These are phyloP conservation scores for Neurospora africana DNA, from an alignment of 495 filamentous ascomycete genomes.

Conservation along the genomic window DNA sequence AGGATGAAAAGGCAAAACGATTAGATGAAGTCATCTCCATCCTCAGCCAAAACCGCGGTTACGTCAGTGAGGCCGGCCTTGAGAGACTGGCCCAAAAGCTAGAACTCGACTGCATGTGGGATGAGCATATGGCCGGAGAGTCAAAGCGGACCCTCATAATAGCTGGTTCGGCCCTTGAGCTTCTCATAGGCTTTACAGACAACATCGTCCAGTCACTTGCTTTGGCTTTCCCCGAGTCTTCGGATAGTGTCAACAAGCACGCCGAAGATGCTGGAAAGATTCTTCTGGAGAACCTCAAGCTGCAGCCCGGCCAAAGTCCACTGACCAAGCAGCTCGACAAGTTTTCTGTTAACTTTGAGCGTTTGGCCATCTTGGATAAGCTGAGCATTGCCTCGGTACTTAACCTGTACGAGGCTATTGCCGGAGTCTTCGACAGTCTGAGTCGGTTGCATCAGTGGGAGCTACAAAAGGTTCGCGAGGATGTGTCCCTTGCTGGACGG, in stretches of 20 bases:
- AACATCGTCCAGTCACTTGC: constrained; percentile 39
- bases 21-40: constrained; percentile 42
- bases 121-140: constrained; percentile 37
- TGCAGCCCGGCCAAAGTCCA: constrained; percentile 33
- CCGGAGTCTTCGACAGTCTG: constrained; percentile 63
- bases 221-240: constrained; percentile 35
- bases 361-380: constrained; percentile 66
- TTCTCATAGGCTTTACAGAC: constrained; percentile 43
- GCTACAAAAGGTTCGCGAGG: constrained; percentile 46
- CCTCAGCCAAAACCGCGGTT: constrained; percentile 29
- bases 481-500: constrained; percentile 33
- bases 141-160: constrained; percentile 52
- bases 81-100: constrained; percentile 62
- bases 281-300: constrained; percentile 42
- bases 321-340: constrained; percentile 51
- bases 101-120: constrained; percentile 64
- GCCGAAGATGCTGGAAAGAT: constrained; percentile 41
- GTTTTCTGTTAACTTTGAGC: constrained; percentile 74
- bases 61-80: constrained; percentile 72
- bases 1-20: constrained; percentile 47
- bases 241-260: constrained; percentile 39
- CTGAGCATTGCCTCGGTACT: constrained; percentile 61
- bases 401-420: constrained; percentile 82
- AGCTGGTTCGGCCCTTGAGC: constrained; percentile 51
- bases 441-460: constrained; percentile 56